phyloP scores from a whole-genome alignment of 2,329 filamentous ascomycete genomes.

The Amauroascus verrucosus region DNA sequence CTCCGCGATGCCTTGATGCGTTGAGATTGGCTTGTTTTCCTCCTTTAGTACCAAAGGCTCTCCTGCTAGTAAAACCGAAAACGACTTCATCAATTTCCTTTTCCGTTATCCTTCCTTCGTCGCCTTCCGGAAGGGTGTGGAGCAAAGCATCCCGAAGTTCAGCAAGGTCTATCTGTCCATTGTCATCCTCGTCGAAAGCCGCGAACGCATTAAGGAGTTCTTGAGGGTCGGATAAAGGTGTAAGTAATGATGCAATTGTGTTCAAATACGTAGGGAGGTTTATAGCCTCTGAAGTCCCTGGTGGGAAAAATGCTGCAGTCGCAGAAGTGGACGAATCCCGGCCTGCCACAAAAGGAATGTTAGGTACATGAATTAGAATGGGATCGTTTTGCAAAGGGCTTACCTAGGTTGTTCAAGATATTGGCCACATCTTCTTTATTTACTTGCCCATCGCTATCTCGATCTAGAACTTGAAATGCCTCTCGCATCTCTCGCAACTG shows the following conservation, averaged over 20 bases:
- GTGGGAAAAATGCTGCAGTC: constrained; percentile 72
- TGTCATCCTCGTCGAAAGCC: constrained; percentile 92
- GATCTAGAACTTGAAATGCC: constrained; percentile 85
- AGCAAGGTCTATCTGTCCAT: constrained; percentile 74
- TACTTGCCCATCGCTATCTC: constrained; percentile 74
- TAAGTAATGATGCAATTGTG: constrained; percentile 63
- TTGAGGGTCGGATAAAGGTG: constrained; percentile 61
- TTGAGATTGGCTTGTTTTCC: constrained; percentile 39
- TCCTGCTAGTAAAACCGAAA: constrained; percentile 69
- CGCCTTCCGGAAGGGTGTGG: constrained; percentile 67
- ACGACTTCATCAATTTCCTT: constrained; percentile 80
- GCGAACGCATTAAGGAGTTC: constrained; percentile 86
- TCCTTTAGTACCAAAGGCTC: constrained; percentile 60
- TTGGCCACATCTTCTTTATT: constrained; percentile 74
- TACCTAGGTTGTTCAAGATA: constrained; percentile 77
- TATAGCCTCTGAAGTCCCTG: constrained; percentile 57
- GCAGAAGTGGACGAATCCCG: constrained; percentile 62
- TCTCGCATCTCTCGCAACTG: constrained; percentile 83
- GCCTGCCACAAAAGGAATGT: constrained; percentile 39
- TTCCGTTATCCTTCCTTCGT: constrained; percentile 51
- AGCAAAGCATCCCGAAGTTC: constrained; percentile 76
- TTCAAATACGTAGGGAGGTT: constrained; percentile 80
- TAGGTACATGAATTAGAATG: neutral
- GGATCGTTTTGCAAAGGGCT: constrained; percentile 11
- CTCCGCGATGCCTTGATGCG: constrained; percentile 55